A percentile compares a stretch with the other conserved stretches of the same genome.
Conservation (phyloP, 2,329 filamentous ascomycete species). For the Xylaria digitata region DNA sequence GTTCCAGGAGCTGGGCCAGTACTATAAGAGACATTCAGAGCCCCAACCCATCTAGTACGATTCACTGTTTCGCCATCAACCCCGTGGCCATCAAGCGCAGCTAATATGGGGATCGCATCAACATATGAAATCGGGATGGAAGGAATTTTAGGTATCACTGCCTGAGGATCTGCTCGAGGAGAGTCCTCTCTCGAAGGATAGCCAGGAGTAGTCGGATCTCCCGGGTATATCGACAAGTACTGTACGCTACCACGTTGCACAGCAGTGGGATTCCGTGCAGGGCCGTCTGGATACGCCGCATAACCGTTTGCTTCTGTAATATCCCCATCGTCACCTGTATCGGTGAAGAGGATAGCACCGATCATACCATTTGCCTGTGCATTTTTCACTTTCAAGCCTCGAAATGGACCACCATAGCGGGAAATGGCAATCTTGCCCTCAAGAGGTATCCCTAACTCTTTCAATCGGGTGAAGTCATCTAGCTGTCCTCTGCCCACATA, state of each 20-base stretch:
- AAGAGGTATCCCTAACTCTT: constrained; percentile 74
- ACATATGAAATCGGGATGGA: constrained; percentile 83
- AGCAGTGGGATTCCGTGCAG: constrained; percentile 79
- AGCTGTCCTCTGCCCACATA: constrained; percentile 83
- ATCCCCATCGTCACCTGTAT: constrained; percentile 80
- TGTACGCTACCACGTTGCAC: constrained; percentile 83
- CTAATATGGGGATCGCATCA: constrained; percentile 81
- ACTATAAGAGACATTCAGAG: constrained; percentile 56
- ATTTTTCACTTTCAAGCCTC: constrained; percentile 85
- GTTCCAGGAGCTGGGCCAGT: constrained; percentile 64
- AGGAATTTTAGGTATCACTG: constrained; percentile 78
- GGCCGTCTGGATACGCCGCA: constrained; percentile 78
- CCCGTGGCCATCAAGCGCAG: constrained; percentile 80
- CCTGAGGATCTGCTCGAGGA: constrained; percentile 70
- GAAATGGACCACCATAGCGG: constrained; percentile 81
- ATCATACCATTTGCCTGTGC: constrained; percentile 82
- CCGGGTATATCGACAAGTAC: constrained; percentile 70
- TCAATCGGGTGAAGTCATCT: constrained; percentile 77
- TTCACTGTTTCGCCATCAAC: constrained; percentile 75
- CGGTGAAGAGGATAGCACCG: constrained; percentile 76
- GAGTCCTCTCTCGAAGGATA: constrained; percentile 81
- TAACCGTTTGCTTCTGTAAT: constrained; percentile 80
- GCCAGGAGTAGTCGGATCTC: constrained; percentile 83
- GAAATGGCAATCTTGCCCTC: constrained; percentile 82
- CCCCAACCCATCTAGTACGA: constrained; percentile 67